A percentile compares a stretch with the other conserved stretches of the same genome.
phyloP scores from a whole-genome alignment of 202 grass and related monocot species.

The Zoysia matrella region DNA sequence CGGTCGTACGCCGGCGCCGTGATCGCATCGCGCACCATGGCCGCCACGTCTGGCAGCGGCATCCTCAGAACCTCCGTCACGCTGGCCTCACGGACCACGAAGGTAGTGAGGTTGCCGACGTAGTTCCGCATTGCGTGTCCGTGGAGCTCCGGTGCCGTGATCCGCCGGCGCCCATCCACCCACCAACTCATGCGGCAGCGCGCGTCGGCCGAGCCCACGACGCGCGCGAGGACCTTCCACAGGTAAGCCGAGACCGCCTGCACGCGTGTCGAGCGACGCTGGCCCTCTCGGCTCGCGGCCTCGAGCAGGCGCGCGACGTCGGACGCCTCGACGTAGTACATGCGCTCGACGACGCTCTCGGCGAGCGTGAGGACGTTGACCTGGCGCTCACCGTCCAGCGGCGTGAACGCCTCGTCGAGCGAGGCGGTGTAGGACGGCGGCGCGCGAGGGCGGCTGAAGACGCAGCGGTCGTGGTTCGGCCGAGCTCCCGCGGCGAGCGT shows the following conservation, averaged over 20 bases:
- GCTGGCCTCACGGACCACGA: conserved; percentile 30
- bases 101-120: conserved; percentile 48
- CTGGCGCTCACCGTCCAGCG: background rate
- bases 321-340: conserved; percentile 5
- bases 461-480: conserved; percentile 40
- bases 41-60: conserved; percentile 23
- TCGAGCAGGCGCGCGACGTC: conserved; percentile 37
- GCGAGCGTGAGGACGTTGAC: too few species aligned
- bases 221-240: conserved; percentile 53
- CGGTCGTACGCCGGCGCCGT: conserved; percentile 21
- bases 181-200: background rate
- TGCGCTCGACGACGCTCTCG: too few species aligned
- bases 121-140: background rate
- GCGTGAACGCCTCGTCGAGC: background rate
- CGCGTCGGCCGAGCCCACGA: background rate
- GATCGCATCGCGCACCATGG: conserved; percentile 46
- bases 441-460: conserved; percentile 13
- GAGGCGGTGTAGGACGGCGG: conserved; percentile 25
- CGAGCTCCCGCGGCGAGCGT: background rate
- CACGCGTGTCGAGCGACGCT: conserved; percentile 30
- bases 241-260: conserved; percentile 61
- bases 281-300: conserved; percentile 1
- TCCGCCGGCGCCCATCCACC: too few species aligned
- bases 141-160: background rate
- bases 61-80: conserved; percentile 41